phyloP scores from a whole-genome alignment of 176 grass and related monocot species.

The Lolium rigidum region DNA sequence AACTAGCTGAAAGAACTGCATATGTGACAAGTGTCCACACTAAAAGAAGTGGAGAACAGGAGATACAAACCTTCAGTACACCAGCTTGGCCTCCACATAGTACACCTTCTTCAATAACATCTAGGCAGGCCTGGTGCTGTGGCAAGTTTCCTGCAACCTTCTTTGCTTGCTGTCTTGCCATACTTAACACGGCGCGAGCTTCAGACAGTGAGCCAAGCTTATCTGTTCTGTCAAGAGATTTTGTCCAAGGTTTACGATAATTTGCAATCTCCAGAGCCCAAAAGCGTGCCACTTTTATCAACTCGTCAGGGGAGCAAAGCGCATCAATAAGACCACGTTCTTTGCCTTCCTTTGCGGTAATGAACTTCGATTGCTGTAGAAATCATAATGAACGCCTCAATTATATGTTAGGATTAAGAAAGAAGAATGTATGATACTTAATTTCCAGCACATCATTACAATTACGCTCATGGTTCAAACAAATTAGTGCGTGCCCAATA shows the following conservation, averaged over 20 bases:
- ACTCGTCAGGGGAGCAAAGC: constrained; percentile 71
- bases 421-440: background rate
- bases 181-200: constrained; percentile 67
- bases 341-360: constrained; percentile 80
- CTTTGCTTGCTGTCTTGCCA: constrained; percentile 71
- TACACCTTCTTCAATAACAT: constrained; percentile 82
- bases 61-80: constrained; percentile 74
- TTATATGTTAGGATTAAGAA: constrained; percentile 7
- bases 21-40: background rate
- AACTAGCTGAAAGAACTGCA: background rate
- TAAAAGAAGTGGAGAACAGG: background rate
- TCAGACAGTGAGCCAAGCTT: constrained; percentile 82
- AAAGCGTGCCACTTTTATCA: constrained; percentile 70
- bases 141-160: constrained; percentile 79
- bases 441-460: background rate
- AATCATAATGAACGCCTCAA: constrained; percentile 13
- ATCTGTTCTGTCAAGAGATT: constrained; percentile 81
- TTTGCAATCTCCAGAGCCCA: constrained; percentile 93
- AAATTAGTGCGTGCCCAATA: background rate
- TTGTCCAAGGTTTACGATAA: constrained; percentile 80
- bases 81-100: constrained; percentile 85
- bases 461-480: background rate
- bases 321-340: constrained; percentile 85
- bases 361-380: constrained; percentile 80
- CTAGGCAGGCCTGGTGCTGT: constrained; percentile 82